These are phyloP conservation scores for Nadsonia commutata DNA, from an alignment of 1,139 yeast species.

Conservation along the genomic window DNA sequence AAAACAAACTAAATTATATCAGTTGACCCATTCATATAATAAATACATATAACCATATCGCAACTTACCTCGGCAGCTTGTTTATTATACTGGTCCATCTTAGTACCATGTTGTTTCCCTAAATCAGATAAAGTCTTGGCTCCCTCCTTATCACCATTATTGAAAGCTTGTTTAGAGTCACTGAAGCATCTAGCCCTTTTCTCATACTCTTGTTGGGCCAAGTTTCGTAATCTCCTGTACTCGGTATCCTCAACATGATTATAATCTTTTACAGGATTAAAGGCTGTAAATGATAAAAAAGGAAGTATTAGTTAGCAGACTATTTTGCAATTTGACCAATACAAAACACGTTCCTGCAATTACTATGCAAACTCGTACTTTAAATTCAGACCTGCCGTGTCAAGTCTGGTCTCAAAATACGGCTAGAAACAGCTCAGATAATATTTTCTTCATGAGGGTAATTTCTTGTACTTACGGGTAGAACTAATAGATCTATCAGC, in stretches of 20 bases:
- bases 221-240: conserved; percentile 47
- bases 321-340: too few species aligned
- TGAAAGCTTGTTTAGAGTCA: conserved; percentile 65
- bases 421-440: too few species aligned
- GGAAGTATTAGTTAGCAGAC: neutral
- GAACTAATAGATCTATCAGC: neutral
- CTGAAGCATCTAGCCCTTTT: conserved; percentile 42
- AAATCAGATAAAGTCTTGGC: conserved; percentile 64
- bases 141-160: conserved; percentile 51
- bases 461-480: conserved; percentile 1
- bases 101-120: conserved; percentile 41
- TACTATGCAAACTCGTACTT: too few species aligned
- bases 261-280: conserved; percentile 15
- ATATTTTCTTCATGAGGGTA: too few species aligned
- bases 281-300: neutral
- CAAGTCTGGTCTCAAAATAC: too few species aligned
- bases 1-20: conserved; percentile 60
- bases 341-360: too few species aligned
- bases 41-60: too few species aligned
- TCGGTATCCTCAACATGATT: conserved; percentile 27
- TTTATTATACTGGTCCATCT: conserved; percentile 56
- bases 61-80: conserved; percentile 56
- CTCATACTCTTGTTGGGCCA: conserved; percentile 55
- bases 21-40: conserved; percentile 2
- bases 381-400: too few species aligned